Base-by-base conservation (phyloP, 1,139 yeast species). In the Pichia sp. region DNA sequence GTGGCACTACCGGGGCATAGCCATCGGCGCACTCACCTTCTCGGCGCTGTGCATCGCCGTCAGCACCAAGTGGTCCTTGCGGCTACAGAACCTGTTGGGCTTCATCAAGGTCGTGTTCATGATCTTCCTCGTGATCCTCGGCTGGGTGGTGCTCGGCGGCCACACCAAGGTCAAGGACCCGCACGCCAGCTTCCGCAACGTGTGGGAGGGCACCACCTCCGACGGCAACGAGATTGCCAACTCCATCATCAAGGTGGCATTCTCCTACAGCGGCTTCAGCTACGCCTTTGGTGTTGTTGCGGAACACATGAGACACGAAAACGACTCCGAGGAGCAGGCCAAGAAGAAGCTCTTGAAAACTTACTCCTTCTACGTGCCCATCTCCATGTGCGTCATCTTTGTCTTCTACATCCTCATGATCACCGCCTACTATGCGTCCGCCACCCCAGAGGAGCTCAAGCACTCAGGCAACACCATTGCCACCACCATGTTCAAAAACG, bases 1-100 rank as follows among this genome's bases (percentile, higher is more conserved):
- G 4, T 76, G 79, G 80, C 67, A 68, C 48, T 70, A 69, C 55
- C 69, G 78, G 63, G 79, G 77, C n/a, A 63, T 76, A 49, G 77
- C 77, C 34, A 68, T 74, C 19, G 75, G 69, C 10, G 68, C 71
- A 3, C 65, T 76, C 49, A 63, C 71, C 0, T 63, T 72, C 45
- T 66, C 72, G n/a, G 64, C 68, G 51, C 43, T 69, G 5, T 55
- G 72, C n/a, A 59, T 71, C 7, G 63, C 70, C 3, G 19, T 62
- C n/a, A 72, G 69, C 57, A 70, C 76, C 2, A 73, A 67, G 54
- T 59, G 66, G 53, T 67, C 76, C 8, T 62, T 75, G 44, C 68
- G 67, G 59, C 55, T 76, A 32, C 69, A 73, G 44, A 74, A 71
- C 51, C 54, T 72, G 42, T 61, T 75, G 42, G 78, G 78, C 3